A percentile compares a stretch with the other conserved stretches of the same genome.
Conservation (phyloP, 257 asterid genomes). For the Nicotiana sylvestris region DNA sequence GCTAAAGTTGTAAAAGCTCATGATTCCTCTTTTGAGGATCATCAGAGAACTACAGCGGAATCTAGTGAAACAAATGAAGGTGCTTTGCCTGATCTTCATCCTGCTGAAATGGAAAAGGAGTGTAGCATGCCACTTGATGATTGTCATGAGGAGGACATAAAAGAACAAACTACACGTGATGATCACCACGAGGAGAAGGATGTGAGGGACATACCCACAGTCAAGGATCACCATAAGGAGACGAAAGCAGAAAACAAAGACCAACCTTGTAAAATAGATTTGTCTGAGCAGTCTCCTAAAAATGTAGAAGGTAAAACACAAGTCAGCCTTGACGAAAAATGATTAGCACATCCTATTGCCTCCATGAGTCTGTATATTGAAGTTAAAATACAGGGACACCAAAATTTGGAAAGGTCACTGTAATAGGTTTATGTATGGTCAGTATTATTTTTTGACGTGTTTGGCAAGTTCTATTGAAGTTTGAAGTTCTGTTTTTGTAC, state of each 20-base stretch:
- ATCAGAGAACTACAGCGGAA: not conserved
- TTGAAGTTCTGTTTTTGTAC: not conserved
- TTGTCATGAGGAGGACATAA: not conserved
- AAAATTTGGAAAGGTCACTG: not conserved
- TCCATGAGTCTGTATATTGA: not conserved
- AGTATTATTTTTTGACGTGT: not conserved
- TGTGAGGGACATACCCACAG: not conserved
- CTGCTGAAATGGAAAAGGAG: constrained; percentile 1
- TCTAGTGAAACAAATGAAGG: constrained; percentile 9
- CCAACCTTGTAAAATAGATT: not conserved
- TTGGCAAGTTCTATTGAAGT: not conserved
- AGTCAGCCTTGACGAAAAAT: not conserved
- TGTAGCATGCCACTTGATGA: constrained; percentile 7
- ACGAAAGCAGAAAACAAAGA: not conserved
- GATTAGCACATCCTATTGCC: not conserved
- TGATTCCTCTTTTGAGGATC: not conserved
- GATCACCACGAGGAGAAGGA: not conserved
- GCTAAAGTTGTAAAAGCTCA: constrained; percentile 10
- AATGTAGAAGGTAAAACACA: not conserved
- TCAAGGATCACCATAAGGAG: not conserved
- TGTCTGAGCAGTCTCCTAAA: not conserved
- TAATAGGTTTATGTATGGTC: not conserved
- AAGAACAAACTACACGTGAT: not conserved
- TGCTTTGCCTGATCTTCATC: not conserved
- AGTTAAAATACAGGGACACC: constrained; percentile 5